Conservation (phyloP, 306 rosid genomes). For the Hippophae tibetana region DNA sequence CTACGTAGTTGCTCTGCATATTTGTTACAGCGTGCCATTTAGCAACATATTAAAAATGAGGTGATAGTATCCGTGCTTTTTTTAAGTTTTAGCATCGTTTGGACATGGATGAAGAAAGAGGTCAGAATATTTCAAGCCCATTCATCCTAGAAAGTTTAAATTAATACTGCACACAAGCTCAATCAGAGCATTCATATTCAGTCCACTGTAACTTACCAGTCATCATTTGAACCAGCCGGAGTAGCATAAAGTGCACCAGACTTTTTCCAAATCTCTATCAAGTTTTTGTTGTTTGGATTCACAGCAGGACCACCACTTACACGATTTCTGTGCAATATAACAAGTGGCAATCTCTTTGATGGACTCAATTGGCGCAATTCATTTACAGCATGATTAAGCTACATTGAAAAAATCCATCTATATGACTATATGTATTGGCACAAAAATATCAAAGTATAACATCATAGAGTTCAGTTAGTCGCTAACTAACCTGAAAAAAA, state of each 20-base stretch:
- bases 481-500: slow-evolving; percentile 49
- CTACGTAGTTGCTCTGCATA: no score
- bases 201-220: slow-evolving; percentile 50
- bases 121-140: no score
- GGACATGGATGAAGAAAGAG: no score
- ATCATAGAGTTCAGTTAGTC: slow-evolving; percentile 4
- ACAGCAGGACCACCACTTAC: slow-evolving; percentile 64
- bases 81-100: no score
- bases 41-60: no score
- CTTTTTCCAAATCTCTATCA: slow-evolving; percentile 61
- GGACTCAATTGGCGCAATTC: slow-evolving; percentile 58
- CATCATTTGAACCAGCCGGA: slow-evolving; percentile 84
- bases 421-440: background rate
- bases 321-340: slow-evolving; percentile 72
- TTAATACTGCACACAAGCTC: no score
- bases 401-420: slow-evolving; percentile 25
- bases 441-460: background rate
- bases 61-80: no score
- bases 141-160: no score
- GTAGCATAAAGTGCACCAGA: slow-evolving; percentile 68
- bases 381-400: slow-evolving; percentile 59
- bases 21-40: no score
- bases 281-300: slow-evolving; percentile 48
- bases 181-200: background rate
- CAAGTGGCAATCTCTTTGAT: slow-evolving; percentile 68